Evolutionary conservation across 1,284 basidiomycete species (phyloP).

Genomic region (Trichosporon coremiiforme): DNA sequence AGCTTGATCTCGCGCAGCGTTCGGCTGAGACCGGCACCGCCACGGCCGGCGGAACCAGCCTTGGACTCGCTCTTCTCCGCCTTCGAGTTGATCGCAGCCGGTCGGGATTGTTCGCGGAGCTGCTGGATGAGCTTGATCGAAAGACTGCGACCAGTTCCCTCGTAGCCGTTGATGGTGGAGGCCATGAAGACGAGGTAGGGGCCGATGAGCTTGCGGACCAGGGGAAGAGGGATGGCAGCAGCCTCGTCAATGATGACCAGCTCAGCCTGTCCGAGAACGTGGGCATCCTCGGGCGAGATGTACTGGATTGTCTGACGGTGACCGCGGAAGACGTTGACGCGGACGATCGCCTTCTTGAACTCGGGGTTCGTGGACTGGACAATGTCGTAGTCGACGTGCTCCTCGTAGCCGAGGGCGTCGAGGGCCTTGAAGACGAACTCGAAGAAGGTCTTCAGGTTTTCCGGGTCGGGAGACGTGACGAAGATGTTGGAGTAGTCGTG

Average conservation of each 20-base stretch:
- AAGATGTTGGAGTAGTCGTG: slow-evolving; percentile 99
- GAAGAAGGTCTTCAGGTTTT: slow-evolving; percentile 97
- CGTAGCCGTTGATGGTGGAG: slow-evolving; percentile 98
- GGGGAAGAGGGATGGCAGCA: slow-evolving; percentile 93
- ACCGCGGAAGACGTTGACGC: slow-evolving; percentile 90
- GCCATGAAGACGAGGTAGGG: slow-evolving; percentile 98
- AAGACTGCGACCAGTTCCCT: slow-evolving; percentile 95
- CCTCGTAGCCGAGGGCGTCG: slow-evolving; percentile 92
- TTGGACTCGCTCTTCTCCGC: slow-evolving; percentile 58
- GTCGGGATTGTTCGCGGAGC: slow-evolving; percentile 80
- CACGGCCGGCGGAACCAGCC: slow-evolving; percentile 48
- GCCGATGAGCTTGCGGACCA: slow-evolving; percentile 92
- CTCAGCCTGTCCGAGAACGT: slow-evolving; percentile 96
- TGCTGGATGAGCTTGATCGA: slow-evolving; percentile 98
- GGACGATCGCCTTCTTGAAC: slow-evolving; percentile 92
- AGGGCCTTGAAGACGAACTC: slow-evolving; percentile 98
- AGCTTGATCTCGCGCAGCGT: slow-evolving; percentile 91
- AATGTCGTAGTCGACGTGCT: slow-evolving; percentile 96
- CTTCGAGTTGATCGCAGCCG: slow-evolving; percentile 57
- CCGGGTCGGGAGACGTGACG: slow-evolving; percentile 95
- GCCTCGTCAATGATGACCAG: slow-evolving; percentile 98
- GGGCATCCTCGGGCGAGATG: slow-evolving; percentile 95
- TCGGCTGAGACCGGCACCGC: slow-evolving; percentile 62
- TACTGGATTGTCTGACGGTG: slow-evolving; percentile 97
- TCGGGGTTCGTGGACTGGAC: slow-evolving; percentile 91